Evolutionary conservation across 176 grass and related monocot genomes (phyloP).

Genomic region (Puya raimondii): DNA sequence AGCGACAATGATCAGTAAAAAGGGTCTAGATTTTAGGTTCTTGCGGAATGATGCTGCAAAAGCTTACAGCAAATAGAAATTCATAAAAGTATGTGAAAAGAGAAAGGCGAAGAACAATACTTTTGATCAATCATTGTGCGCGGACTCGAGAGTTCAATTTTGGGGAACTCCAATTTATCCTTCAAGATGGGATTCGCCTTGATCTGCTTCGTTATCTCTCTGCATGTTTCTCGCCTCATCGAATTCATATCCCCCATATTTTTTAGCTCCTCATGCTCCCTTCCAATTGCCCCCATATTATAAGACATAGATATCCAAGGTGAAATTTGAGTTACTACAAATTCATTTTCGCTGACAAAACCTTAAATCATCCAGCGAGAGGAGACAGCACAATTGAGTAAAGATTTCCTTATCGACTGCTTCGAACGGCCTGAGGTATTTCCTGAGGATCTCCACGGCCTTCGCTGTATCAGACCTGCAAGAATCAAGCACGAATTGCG

Average conservation of each 20-base stretch:
- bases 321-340: background rate
- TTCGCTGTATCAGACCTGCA: conserved; percentile 13
- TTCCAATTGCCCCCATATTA: conserved; percentile 6
- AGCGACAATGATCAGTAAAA: too few species aligned
- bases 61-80: too few species aligned
- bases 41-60: too few species aligned
- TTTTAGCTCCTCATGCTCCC: conserved; percentile 8
- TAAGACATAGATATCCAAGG: background rate
- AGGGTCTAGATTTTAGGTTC: too few species aligned
- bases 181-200: conserved; percentile 16
- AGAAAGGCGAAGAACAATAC: background rate
- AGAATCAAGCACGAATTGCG: too few species aligned
- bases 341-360: conserved; percentile 22
- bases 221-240: conserved; percentile 10
- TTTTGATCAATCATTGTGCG: conserved; percentile 20
- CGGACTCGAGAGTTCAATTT: conserved; percentile 18
- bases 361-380: conserved; percentile 26
- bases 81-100: background rate
- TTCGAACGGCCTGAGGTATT: conserved; percentile 21
- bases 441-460: conserved; percentile 23
- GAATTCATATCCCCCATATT: conserved; percentile 19
- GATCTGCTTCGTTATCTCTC: conserved; percentile 14
- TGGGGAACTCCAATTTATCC: conserved; percentile 27
- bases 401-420: background rate
- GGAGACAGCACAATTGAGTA: conserved; percentile 14